Base-by-base conservation (phyloP, 1,139 yeast species). In the Suhomyces anneliseae region DNA sequence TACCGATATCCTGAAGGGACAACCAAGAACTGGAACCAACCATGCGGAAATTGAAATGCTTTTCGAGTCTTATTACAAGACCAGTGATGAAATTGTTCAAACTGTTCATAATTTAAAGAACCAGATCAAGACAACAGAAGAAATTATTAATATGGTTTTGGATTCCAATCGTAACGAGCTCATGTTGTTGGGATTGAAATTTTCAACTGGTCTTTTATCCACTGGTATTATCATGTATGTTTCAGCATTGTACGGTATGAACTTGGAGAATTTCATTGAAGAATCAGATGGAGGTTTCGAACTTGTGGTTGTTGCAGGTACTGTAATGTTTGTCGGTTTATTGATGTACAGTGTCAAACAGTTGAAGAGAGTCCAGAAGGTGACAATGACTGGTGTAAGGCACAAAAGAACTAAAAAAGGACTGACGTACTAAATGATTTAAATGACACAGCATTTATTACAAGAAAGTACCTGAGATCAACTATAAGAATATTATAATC, bases 151-250 rank as follows among this genome's bases (percentile, higher is more conserved):
- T 47, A 71, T 74, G 43, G 75, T 74, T 14, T 59, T 75, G 49
- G 80, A 75, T 49, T 70, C 79, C 3, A 75, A 75, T 54, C 60
- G 80, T 56, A 75, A 75, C 52, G 79, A 75, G 51, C 64, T 75
- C 49, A 75, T 75, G 80, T 59, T 75, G 36, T 58, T 75, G 36
- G 78, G 79, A 0, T 61, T 75, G 50, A 72, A 70, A 53, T 73
- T 70, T 43, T 71, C 75, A 14, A 65, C 73, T 6, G 79, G 78
- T 0, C 55, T 75, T 31, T 56, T 75, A 29, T 68, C 78, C 3
- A 64, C 73, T 67, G 78, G 76, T 7, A 52, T 66, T 33, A 68
- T 70, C 2, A 54, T 75, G 43, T 75, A 71, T 51, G 54, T 72
- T 12, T 71, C 77, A 2, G 75, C 79, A 0, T 55, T 74, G 35